These are phyloP conservation scores for sorghum (Sorghum bicolor) DNA, from an alignment of 176 grass and related monocot species.

Conservation along the genomic window Sorghum_bicolor_NCBIv3 NC_012873.2:58252001-58252500, in stretches of 20 bases:
- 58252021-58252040: background rate
- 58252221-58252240: background rate
- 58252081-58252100: background rate
- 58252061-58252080: background rate
- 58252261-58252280: too few relatives aligned
- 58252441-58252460: too few relatives aligned
- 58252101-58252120: conserved; percentile 2
- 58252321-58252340: too few relatives aligned
- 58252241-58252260: background rate
- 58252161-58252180: background rate
- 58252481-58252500: too few relatives aligned
- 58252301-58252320: too few relatives aligned
- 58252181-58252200: background rate
- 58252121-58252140: conserved; percentile 4
- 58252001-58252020: background rate
- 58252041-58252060: background rate
- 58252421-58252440: too few relatives aligned
- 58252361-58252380: too few relatives aligned
- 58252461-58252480: too few relatives aligned
- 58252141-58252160: background rate
- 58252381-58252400: too few relatives aligned
- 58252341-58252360: too few relatives aligned
- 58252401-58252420: too few relatives aligned
- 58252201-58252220: background rate
- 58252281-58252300: too few relatives aligned